phyloP scores from a whole-genome alignment of 495 filamentous ascomycete genomes.

The Jackrogersella multiformis region DNA sequence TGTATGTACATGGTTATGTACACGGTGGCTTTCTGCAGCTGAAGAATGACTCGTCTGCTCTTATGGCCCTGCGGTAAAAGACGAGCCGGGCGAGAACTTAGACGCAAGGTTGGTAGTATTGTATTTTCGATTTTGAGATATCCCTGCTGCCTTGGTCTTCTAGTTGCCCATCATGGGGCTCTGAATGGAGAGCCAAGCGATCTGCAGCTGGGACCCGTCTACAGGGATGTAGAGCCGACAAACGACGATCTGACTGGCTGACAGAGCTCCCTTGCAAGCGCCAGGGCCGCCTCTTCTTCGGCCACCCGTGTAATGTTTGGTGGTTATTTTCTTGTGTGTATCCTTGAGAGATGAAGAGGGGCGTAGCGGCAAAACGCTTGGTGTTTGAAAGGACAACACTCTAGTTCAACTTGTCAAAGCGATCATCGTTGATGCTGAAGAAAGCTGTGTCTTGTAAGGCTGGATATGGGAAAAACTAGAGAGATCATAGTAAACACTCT shows the following conservation, averaged over 20 bases:
- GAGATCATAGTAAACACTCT: slow-evolving; percentile 4
- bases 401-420: slow-evolving; percentile 15
- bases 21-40: slow-evolving; percentile 10
- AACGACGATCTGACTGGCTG: slow-evolving; percentile 35
- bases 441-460: slow-evolving; percentile 3
- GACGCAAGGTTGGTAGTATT: slow-evolving; percentile 36
- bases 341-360: slow-evolving; percentile 37
- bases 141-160: slow-evolving; percentile 31
- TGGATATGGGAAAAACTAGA: slow-evolving; percentile 6
- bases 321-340: slow-evolving; percentile 23
- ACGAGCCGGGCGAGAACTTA: slow-evolving; percentile 23
- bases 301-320: slow-evolving; percentile 38
- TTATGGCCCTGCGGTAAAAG: slow-evolving; percentile 33
- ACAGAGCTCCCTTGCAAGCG: slow-evolving; percentile 29
- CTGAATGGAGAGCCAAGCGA: slow-evolving; percentile 43
- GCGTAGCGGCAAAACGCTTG: slow-evolving; percentile 36
- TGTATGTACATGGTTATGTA: too few relatives aligned
- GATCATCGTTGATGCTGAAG: slow-evolving; percentile 10
- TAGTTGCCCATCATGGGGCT: slow-evolving; percentile 38
- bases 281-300: slow-evolving; percentile 39
- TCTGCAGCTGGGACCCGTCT: slow-evolving; percentile 39
- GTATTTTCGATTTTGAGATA: slow-evolving; percentile 23
- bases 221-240: slow-evolving; percentile 27
- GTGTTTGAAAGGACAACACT: slow-evolving; percentile 24
- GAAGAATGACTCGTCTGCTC: slow-evolving; percentile 33